Evolutionary conservation across 805 yeast genomes (phyloP).

Genomic region (Metschnikowia lachancei): DNA sequence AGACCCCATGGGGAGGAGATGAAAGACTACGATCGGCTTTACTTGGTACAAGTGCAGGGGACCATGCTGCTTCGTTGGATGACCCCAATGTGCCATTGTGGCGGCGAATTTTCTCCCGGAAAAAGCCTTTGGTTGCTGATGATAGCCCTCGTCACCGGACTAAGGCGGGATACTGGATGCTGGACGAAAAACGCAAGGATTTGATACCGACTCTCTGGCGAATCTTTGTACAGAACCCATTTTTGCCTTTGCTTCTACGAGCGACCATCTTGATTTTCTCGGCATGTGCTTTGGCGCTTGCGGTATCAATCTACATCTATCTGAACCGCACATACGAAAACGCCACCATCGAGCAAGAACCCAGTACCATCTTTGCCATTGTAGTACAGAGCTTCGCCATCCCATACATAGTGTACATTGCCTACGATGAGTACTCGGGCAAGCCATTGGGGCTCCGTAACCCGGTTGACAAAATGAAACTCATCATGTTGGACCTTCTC

Average conservation of each 20-base stretch:
- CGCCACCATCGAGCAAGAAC: constrained; percentile 58
- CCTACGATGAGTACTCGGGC: constrained; percentile 88
- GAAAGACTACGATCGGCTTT: constrained; percentile 56
- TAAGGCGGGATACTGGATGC: constrained; percentile 68
- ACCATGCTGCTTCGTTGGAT: constrained; percentile 27
- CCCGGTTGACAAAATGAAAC: constrained; percentile 77
- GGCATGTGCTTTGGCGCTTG: constrained; percentile 67
- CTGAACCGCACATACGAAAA: constrained; percentile 36
- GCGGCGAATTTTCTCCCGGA: constrained; percentile 14
- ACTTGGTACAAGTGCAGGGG: constrained; percentile 35
- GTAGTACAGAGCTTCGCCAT: constrained; percentile 78
- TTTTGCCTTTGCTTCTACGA: constrained; percentile 76
- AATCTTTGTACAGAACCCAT: constrained; percentile 69
- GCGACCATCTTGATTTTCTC: constrained; percentile 49
- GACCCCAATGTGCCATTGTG: constrained; percentile 13
- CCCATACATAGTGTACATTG: constrained; percentile 73
- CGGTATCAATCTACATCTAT: constrained; percentile 52
- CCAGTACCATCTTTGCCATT: constrained; percentile 91
- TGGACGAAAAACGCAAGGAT: constrained; percentile 56
- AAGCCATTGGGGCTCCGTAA: constrained; percentile 88
- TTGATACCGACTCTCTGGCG: constrained; percentile 61
- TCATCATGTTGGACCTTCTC: constrained; percentile 76
- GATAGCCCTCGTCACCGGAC: constrained; percentile 40
- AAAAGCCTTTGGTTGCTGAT: constrained; percentile 10
- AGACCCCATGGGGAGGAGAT: constrained; percentile 68